phyloP scores from a whole-genome alignment of 192 early-diverging fungal genomes.

The Rhizoclosmatium globosum region DNA sequence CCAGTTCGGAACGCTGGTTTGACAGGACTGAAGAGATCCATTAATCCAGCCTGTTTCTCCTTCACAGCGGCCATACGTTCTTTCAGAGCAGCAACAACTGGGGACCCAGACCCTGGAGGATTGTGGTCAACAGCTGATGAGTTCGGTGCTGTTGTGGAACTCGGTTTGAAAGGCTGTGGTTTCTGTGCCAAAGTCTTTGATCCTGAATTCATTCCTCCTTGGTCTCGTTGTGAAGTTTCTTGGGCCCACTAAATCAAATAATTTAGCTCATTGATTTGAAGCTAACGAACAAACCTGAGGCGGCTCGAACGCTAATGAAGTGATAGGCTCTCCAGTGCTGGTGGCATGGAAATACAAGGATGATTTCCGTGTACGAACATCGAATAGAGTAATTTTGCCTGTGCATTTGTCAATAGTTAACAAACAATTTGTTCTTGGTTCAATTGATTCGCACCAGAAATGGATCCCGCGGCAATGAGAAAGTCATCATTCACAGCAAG shows the following conservation, averaged over 20 bases:
- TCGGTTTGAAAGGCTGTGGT: background rate
- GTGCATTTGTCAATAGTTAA: conserved; percentile 1
- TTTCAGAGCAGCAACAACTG: conserved; percentile 40
- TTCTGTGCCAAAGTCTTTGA: background rate
- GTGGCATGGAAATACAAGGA: conserved; percentile 12
- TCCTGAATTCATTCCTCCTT: conserved; percentile 20
- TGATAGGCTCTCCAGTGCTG: conserved; percentile 1
- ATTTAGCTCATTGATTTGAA: background rate
- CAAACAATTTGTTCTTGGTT: conserved; percentile 1
- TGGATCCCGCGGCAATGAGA: conserved; percentile 44
- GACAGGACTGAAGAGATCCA: conserved; percentile 65
- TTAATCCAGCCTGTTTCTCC: conserved; percentile 37
- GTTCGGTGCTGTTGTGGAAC: background rate
- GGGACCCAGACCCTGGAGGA: conserved; percentile 17
- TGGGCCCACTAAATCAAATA: conserved; percentile 25
- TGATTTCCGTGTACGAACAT: conserved; percentile 36
- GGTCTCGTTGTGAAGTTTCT: conserved; percentile 36
- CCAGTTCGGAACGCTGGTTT: conserved; percentile 35
- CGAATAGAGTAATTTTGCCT: conserved; percentile 45
- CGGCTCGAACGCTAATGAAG: conserved; percentile 43
- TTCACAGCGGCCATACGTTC: conserved; percentile 37
- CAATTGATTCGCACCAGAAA: conserved; percentile 20
- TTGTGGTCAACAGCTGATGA: background rate
- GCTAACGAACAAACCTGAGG: conserved; percentile 34
- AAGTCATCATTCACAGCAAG: conserved; percentile 49